Evolutionary conservation across 148 eudicot genomes (phyloP), one percentile per base, ranked within the genome.

Genomic region (Silene conica): DNA sequence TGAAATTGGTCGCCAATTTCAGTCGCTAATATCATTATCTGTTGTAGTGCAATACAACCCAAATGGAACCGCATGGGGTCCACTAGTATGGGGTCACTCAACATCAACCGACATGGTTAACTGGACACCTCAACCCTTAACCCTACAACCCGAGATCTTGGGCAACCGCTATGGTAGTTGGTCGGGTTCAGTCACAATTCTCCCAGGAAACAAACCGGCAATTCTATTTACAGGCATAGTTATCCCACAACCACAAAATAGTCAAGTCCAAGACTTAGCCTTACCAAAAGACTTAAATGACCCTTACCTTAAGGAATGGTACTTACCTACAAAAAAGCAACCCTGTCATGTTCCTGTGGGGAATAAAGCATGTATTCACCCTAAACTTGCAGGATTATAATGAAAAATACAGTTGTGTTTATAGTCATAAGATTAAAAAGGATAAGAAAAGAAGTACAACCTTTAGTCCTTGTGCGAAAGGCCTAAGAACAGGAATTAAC

Each of bases 41-140:
- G n/a, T n/a, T n/a, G n/a, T n/a, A n/a, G n/a, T n/a, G n/a, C n/a
- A n/a, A 63, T 90, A 86, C 85, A 89, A 90, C 64, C 93, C 96
- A 0, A 41, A 71, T 0, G 96, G 82, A 7, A 74, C 82, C 28
- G 70, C 46, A 0, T 87, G 90, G 87, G 90, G 90, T 2, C 83
- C 83, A 64, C 87, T 83, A 5, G 83, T 81, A 7, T 92, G 98
- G 96, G 98, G 82, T 8, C 96, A 92, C 70, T 87, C 97, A 6
- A 81, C 84, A 31, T 92, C 97, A 1, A 63, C n/a, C 0, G 96
- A 92, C 9, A 50, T 50, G 55, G 55, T 50, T 0, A 50, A 50
- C 18, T 50, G 97, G 97, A 68, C 66, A n/a, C 92, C 84, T 5
- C 96, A 77, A 16, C 69, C 74, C 1, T 41, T 62, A 0, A 88